Evolutionary conservation across 176 grass and related monocot genomes (phyloP).

Genomic region (Microstegium vimineum): DNA sequence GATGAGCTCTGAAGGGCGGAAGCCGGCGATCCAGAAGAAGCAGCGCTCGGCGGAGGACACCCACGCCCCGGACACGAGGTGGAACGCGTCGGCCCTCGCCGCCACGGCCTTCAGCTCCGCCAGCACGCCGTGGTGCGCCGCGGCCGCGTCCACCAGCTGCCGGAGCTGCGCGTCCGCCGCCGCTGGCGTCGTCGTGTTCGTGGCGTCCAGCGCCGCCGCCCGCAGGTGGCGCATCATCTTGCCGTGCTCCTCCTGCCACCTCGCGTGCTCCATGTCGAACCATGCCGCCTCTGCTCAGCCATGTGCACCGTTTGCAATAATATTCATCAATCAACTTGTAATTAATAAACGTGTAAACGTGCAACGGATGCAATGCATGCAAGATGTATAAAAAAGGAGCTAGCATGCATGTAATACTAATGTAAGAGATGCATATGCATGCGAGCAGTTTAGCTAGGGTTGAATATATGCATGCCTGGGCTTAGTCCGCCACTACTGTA

Average conservation of each 20-base stretch:
- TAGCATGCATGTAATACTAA: too few relatives aligned
- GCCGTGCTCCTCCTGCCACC: constrained; percentile 49
- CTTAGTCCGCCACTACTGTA: constrained; percentile 38
- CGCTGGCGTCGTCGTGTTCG: not conserved
- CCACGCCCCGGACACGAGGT: constrained; percentile 49
- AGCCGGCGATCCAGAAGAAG: constrained; percentile 72
- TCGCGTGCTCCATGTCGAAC: constrained; percentile 47
- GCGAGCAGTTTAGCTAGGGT: not conserved
- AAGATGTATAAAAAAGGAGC: not conserved
- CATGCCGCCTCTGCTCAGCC: constrained; percentile 44
- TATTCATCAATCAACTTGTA: not conserved
- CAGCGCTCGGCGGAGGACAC: constrained; percentile 56
- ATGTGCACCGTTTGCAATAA: not conserved
- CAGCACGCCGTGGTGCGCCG: constrained; percentile 39
- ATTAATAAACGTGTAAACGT: not conserved
- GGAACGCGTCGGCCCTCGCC: constrained; percentile 46
- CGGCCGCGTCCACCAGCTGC: constrained; percentile 35
- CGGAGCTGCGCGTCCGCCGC: constrained; percentile 17
- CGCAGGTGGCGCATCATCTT: constrained; percentile 43
- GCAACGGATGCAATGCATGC: not conserved
- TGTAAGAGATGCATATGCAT: too few relatives aligned
- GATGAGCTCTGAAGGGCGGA: constrained; percentile 63
- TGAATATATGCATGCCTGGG: constrained; percentile 34
- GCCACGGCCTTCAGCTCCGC: constrained; percentile 37
- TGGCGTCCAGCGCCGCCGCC: constrained; percentile 32